These are phyloP conservation scores for Vachellia pachyceras DNA, from an alignment of 306 rosid genomes.

Conservation along the genomic window DNA sequence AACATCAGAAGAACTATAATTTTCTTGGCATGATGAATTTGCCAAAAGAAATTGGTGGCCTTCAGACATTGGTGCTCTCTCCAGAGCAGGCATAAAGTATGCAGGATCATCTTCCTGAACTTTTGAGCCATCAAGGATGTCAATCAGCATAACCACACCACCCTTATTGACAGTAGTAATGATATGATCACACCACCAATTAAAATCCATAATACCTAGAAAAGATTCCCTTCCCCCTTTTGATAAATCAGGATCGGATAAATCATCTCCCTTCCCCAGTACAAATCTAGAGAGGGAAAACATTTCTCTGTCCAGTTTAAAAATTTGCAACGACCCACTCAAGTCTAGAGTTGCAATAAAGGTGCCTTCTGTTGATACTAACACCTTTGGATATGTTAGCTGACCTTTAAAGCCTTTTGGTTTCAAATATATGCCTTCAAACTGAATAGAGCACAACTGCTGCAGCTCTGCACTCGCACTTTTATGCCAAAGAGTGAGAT, in stretches of 20 bases:
- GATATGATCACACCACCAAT: conserved; percentile 92
- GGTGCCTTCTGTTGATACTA: conserved; percentile 82
- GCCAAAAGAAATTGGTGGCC: conserved; percentile 77
- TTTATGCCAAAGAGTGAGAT: conserved; percentile 76
- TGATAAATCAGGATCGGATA: conserved; percentile 43
- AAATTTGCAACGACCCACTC: conserved; percentile 70
- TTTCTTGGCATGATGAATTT: conserved; percentile 54
- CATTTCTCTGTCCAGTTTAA: conserved; percentile 68
- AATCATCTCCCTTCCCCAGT: conserved; percentile 48
- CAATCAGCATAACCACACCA: conserved; percentile 71
- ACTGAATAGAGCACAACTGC: conserved; percentile 68
- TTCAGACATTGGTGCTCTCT: conserved; percentile 57
- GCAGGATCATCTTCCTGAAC: conserved; percentile 65
- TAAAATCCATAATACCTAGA: conserved; percentile 70
- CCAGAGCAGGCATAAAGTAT: conserved; percentile 75
- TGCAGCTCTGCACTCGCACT: conserved; percentile 62
- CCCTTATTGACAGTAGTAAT: conserved; percentile 62
- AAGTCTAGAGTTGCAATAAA: conserved; percentile 80
- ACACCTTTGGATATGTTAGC: conserved; percentile 75
- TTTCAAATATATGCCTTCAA: conserved; percentile 69
- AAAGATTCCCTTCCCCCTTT: conserved; percentile 43
- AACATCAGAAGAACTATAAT: conserved; percentile 42
- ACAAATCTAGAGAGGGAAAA: conserved; percentile 61
- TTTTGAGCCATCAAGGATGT: conserved; percentile 68
- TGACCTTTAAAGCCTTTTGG: conserved; percentile 67